Percentiles rank a stretch among this genome's conserved stretches.
phyloP scores from a whole-genome alignment of 208 protist species.

The Naegleria fowleri region DNA sequence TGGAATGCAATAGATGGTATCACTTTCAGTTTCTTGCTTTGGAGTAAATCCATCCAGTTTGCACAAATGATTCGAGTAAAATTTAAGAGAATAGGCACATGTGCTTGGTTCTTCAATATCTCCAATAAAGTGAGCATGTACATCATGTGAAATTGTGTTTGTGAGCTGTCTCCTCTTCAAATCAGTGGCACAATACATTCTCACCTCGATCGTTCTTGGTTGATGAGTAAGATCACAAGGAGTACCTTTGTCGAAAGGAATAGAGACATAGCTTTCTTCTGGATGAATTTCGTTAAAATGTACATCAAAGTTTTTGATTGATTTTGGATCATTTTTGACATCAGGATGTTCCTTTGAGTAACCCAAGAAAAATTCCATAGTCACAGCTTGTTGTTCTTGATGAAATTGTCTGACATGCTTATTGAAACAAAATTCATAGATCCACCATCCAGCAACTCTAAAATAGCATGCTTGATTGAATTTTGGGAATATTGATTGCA shows the following conservation, averaged over 20 bases:
- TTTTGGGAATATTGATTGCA: not conserved
- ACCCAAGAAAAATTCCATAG: not conserved
- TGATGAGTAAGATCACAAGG: not conserved
- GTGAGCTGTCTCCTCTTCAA: not conserved
- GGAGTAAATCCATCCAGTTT: not conserved
- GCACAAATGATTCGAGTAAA: constrained; percentile 9
- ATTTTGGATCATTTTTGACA: not conserved
- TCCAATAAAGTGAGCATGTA: not conserved
- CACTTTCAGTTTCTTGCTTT: constrained; percentile 1
- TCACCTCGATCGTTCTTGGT: not conserved
- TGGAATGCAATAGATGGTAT: not conserved
- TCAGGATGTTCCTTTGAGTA: not conserved
- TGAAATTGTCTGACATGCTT: constrained; percentile 18
- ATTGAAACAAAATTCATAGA: constrained; percentile 28
- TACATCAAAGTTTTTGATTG: not conserved
- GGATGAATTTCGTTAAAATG: not conserved
- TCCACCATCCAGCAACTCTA: constrained; percentile 23
- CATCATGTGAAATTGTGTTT: not conserved
- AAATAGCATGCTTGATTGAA: not conserved
- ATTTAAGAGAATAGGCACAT: not conserved
- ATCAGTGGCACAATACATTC: constrained; percentile 16
- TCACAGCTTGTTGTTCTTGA: constrained; percentile 13
- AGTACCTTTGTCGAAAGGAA: not conserved
- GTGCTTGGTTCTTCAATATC: not conserved
- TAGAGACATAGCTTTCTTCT: not conserved